Evolutionary conservation across 208 protist species (phyloP), one percentile per base, ranked within the genome.

Genomic region (Leishmania gerbilli): DNA sequence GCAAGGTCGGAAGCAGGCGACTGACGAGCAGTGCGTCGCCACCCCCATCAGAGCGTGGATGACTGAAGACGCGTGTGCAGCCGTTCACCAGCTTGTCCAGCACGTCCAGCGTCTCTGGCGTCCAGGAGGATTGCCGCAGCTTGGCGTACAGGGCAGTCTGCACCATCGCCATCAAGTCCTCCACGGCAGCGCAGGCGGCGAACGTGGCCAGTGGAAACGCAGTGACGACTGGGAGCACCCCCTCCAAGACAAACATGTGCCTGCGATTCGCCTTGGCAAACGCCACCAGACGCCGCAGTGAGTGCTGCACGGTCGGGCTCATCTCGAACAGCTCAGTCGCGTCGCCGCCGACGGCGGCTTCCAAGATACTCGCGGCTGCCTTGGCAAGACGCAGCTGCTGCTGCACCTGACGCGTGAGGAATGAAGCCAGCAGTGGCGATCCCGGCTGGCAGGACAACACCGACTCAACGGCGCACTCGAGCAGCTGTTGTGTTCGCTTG

Each of bases 1-100:
- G 80, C n/a, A 94, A 74, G 24, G 76, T 88, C 11, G 87, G 81
- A 15, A 92, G 37, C 51, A 90, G 74, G 15, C 82, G 82, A 13
- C 72, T 74, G 7, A 80, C 37, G 9, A 86, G 56, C 40, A 80
- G 45, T 19, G 37, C 51, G 51, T 86, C 85, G 21, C 40, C 2
- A 40, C n/a, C 34, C 42, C 71, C 19, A 9, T 80, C 82, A n/a
- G 65, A 27, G 74, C 78, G 78, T 11, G 72, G 78, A 5, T 74
- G 82, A 42, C 74, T 67, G 19, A 86, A 86, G 72, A 82, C 71
- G 49, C 74, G 64, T n/a, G 56, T 64, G 68, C 82, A 86, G 74
- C 82, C 74, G 37, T 82, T 69, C 47, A 86, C 64, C 47, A 79
- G 31, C 24, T 62, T 62, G 24, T 86, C 82, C 37, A 82, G 53